These are phyloP conservation scores for Didymella segeticola DNA, from an alignment of 2,329 filamentous ascomycete genomes.

Conservation along the genomic window DNA sequence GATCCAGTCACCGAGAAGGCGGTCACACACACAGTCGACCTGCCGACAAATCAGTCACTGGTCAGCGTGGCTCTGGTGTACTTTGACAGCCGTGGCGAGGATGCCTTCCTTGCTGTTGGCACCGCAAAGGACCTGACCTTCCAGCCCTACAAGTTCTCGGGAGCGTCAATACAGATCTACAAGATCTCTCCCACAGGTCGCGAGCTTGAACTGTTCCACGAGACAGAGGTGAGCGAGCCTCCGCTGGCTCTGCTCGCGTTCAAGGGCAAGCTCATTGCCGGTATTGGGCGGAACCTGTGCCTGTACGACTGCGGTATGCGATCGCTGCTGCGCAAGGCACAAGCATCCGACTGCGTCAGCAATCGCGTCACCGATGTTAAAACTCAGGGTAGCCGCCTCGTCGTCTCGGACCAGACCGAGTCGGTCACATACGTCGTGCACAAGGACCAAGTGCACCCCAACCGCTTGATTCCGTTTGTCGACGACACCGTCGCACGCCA, in stretches of 20 bases:
- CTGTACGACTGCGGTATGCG: constrained; percentile 94
- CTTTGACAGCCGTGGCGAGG: constrained; percentile 82
- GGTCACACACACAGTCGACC: constrained; percentile 78
- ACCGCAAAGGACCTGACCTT: constrained; percentile 89
- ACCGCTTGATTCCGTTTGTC: constrained; percentile 89
- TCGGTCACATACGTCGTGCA: constrained; percentile 92
- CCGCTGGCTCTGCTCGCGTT: constrained; percentile 91
- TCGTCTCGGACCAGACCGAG: constrained; percentile 92
- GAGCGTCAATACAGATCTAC: constrained; percentile 91
- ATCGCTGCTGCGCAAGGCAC: constrained; percentile 89
- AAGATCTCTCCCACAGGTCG: constrained; percentile 86
- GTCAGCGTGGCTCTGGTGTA: constrained; percentile 84
- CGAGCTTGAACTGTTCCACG: constrained; percentile 92
- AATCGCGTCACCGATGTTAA: constrained; percentile 88
- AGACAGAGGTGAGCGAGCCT: constrained; percentile 89
- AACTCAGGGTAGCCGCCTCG: constrained; percentile 87
- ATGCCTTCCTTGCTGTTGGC: constrained; percentile 90
- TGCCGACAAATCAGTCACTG: constrained; percentile 90
- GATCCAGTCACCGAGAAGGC: constrained; percentile 76
- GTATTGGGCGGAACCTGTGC: constrained; percentile 79
- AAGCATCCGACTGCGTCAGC: constrained; percentile 73
- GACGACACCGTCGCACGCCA: constrained; percentile 90
- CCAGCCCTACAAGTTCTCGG: constrained; percentile 72
- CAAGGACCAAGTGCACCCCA: constrained; percentile 77
- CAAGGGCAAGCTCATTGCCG: constrained; percentile 87